phyloP scores from a whole-genome alignment of 1,139 yeast species.

The Suhomyces atakaporum region DNA sequence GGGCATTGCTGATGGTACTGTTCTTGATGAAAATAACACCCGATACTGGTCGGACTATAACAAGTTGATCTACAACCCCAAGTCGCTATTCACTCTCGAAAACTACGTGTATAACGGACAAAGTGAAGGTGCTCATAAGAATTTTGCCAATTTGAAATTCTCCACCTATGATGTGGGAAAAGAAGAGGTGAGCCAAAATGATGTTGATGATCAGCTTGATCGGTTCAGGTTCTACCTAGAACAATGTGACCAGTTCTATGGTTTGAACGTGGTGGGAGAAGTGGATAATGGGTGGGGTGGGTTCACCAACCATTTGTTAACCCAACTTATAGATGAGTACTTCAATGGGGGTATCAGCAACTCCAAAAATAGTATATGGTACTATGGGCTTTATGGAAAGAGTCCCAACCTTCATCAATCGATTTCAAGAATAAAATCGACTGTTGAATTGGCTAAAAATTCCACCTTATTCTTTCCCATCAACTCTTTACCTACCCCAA shows the following conservation, averaged over 20 bases:
- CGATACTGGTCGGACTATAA: conserved; percentile 83
- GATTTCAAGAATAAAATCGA: conserved; percentile 48
- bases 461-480: conserved; percentile 58
- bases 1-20: conserved; percentile 28
- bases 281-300: conserved; percentile 87
- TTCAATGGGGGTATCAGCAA: conserved; percentile 54
- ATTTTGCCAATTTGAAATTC: conserved; percentile 33
- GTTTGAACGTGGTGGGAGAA: conserved; percentile 68
- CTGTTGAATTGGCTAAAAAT: conserved; percentile 44
- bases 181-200: conserved; percentile 32
- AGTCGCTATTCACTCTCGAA: conserved; percentile 51
- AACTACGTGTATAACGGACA: conserved; percentile 44
- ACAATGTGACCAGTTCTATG: conserved; percentile 71
- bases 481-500: conserved; percentile 4
- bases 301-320: conserved; percentile 54
- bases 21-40: conserved; percentile 45
- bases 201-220: conserved; percentile 54
- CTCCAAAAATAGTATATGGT: conserved; percentile 47
- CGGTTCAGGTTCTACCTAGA: conserved; percentile 69
- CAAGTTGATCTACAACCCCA: conserved; percentile 67
- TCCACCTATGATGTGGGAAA: conserved; percentile 30
- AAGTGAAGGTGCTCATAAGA: conserved; percentile 26
- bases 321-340: conserved; percentile 68
- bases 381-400: conserved; percentile 25
- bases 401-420: conserved; percentile 5